Evolutionary conservation across 768 basidiomycete genomes (phyloP), one percentile per base, ranked within the genome.

Genomic region (Scleroderma bovista): DNA sequence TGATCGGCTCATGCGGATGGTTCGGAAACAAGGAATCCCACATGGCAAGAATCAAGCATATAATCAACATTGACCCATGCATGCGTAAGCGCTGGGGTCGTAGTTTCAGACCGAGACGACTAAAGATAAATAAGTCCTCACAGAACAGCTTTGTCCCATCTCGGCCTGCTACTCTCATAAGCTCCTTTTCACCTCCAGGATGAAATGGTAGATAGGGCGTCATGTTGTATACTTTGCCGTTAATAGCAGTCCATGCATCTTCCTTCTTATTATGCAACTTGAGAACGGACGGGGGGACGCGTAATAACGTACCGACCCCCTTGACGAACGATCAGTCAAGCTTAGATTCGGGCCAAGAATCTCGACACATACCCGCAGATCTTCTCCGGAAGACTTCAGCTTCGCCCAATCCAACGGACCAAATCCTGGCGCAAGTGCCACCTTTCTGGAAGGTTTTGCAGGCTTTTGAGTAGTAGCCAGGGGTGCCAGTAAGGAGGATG

Each of bases 11-110:
- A 72, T 19, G 69, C 64, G 29, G 72, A 69, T 24, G 81, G 78
- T 57, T 92, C 89, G 1, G 85, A 67, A 12, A 93, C 82, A 36
- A 99, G 71, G 60, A 96, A 89, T 15, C 95, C 95, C 33, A 99
- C 87, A 41, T 96, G 73, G 66, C 92, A 97, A 31, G 83, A 77
- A 62, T 97, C 94, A 19, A 99, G 74, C 91, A 98, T 96, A 58
- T 86, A 86, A 45, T 99, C 95, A n/a, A 78, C 81, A 57, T 92
- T 97, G 29, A 99, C 93, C 95, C 95, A 99, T 3, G 86, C 89
- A 66, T 99, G 95, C 0, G 94, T 97, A 20, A 79, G 69, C 41
- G 87, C 95, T 98, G 55, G 31, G 32, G 34, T 46, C 15, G 47
- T 40, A 34, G 48, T 43, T 26, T 15, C 9, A 24, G 32, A 39